A percentile compares a stretch with the other conserved stretches of the same genome.
Evolutionary conservation across 352 stramenopile genomes (phyloP).

Genomic region (Globisporangium rhizosaccharum): DNA sequence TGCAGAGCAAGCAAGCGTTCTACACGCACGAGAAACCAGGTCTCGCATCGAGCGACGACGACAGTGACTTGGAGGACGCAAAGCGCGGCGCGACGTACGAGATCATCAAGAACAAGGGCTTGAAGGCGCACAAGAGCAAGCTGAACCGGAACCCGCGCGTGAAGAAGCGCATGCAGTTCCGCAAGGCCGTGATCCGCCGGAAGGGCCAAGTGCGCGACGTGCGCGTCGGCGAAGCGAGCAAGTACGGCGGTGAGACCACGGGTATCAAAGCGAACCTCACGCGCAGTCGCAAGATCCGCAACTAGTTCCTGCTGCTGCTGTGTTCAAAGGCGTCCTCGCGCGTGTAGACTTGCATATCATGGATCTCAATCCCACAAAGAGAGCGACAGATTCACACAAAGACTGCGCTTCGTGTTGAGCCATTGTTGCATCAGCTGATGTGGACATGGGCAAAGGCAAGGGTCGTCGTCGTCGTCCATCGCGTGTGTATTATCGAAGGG

Average conservation of each 20-base stretch:
- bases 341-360: too few species aligned
- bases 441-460: neutral
- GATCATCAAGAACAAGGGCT: conserved; percentile 98
- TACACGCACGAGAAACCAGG: conserved; percentile 67
- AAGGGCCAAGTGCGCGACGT: conserved; percentile 97
- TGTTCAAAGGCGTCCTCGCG: too few species aligned
- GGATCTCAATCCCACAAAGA: neutral
- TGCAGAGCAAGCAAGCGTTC: conserved; percentile 71
- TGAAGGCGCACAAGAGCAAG: conserved; percentile 98
- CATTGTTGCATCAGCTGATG: too few species aligned
- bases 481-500: conserved; percentile 12
- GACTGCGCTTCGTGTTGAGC: too few species aligned
- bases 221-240: conserved; percentile 75
- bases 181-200: conserved; percentile 95
- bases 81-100: conserved; percentile 91
- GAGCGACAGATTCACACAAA: too few species aligned
- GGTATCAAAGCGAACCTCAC: conserved; percentile 89
- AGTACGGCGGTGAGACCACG: conserved; percentile 86
- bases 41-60: conserved; percentile 44
- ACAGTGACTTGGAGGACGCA: conserved; percentile 75
- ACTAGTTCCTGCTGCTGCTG: conserved; percentile 23
- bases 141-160: conserved; percentile 98
- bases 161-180: conserved; percentile 98
- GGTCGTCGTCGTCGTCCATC: neutral
- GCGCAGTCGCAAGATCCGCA: conserved; percentile 88